Conservation (phyloP, 2,329 filamentous ascomycete genomes). For the Sordariomycetes sp. region DNA sequence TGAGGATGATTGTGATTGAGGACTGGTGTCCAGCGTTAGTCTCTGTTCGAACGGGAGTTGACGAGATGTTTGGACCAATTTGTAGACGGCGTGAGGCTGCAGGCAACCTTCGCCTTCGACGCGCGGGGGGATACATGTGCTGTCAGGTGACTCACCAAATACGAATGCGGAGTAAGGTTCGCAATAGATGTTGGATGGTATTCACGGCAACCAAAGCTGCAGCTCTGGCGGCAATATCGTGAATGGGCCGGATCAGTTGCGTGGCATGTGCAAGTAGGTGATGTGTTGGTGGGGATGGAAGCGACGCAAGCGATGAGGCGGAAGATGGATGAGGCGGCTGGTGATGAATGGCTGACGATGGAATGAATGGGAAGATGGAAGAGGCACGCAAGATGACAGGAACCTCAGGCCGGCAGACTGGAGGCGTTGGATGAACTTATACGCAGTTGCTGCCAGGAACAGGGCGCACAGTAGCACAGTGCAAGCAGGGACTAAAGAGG, state of each 20-base stretch:
- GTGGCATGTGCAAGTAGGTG: no score
- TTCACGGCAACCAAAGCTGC: neutral
- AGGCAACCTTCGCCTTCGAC: no score
- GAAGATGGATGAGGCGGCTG: neutral
- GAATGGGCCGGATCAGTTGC: neutral
- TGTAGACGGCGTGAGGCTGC: no score
- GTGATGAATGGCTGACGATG: neutral
- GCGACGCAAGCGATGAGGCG: neutral
- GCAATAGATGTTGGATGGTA: neutral
- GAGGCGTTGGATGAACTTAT: slow-evolving; percentile 2
- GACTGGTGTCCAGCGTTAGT: no score
- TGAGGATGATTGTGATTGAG: slow-evolving; percentile 9
- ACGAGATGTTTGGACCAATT: no score
- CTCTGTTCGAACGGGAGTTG: no score
- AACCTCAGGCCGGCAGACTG: neutral
- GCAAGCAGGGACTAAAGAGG: neutral
- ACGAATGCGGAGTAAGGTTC: neutral
- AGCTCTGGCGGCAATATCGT: neutral
- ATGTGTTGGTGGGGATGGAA: no score
- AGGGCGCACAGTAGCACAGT: slow-evolving; percentile 2
- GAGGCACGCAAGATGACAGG: no score
- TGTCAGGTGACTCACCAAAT: neutral
- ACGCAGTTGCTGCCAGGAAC: slow-evolving; percentile 1
- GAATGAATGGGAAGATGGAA: neutral
- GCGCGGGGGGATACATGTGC: no score